Evolutionary conservation across 306 rosid genomes (phyloP), one percentile per base, ranked within the genome.

Genomic region (Sicyos baderoa): DNA sequence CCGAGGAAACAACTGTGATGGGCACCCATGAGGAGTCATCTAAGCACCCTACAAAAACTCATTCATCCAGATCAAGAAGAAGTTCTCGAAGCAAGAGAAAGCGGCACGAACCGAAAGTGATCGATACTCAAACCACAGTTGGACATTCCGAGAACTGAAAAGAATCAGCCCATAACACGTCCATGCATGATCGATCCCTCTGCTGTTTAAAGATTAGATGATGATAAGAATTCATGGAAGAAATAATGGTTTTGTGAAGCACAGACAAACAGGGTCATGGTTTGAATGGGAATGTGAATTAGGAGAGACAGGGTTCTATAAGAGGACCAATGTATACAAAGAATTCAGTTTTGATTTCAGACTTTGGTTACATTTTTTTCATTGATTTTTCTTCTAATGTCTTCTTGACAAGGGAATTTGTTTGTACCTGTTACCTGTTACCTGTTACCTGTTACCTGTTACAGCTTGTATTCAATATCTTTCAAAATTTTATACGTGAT

Each of bases 31-130:
- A 85, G 72, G 89, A 62, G 37, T 29, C 70, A 6, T 75, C 57
- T 62, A 90, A 86, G 77, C 90, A 54, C 66, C 68, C 95, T 35
- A 21, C 89, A 50, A 94, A 86, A 85, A 77, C 85, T 1, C 85
- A 85, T 69, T 70, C 89, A 7, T 76, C 97, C 15, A 84, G 88
- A 85, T 64, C 91, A 32, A 81, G 82, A 68, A 87, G 85, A 77
- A 82, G 82, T 47, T 44, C 82, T 64, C 88, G 88, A 71, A 86
- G 87, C 76, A 92, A 94, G 91, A 82, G 96, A 83, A 94, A 82
- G 85, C 97, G 79, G 83, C 95, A 77, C 5, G 96, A 94, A 77
- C 44, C 85, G 32, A 88, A 89, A 78, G 76, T 79, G 55, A 82
- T 77, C 3, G 88, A 87, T 56, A 53, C 72, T 47, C 97, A 86